Evolutionary conservation across 352 stramenopile genomes (phyloP), one percentile per base, ranked within the genome.

Genomic region (Phytophthora sp.): DNA sequence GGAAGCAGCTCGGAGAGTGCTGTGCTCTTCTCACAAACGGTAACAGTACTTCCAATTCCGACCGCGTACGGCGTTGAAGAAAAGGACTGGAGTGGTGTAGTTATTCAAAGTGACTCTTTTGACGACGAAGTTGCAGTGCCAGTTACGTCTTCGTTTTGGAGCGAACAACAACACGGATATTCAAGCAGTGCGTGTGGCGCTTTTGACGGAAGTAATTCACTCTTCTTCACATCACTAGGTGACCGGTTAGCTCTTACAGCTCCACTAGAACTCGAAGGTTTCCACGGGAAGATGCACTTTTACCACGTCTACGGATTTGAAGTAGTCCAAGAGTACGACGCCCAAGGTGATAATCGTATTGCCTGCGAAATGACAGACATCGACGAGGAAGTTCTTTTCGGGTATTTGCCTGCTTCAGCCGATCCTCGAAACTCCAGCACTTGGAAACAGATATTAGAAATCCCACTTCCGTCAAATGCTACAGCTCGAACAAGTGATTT

Each of bases 201-300:
- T 1, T 69, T 55, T 4, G 69, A 80, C 52, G 83, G 81, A 0
- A 62, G 39, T 13, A 70, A 66, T 20, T 72, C 83, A 3, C 52
- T 92, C 7, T 88, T 90, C 31, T 92, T 92, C 42, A 91, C 81
- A 7, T 70, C 82, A 0, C 51, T 89, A 0, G 81, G 77, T 0
- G 71, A 88, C 23, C 83, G 83, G 8, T 66, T 65, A 7, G 83
- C 76, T 5, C 54, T 72, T 23, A 92, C 81, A 5, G 54, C 73
- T 1, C 61, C 75, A 13, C 42, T 89, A 6, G 62, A 73, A 23
- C 46, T 92, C 27, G 39, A 64, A 20, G 83, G 83, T 1, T 87
- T 91, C 28, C 67, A 89, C 41, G 77, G 76, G 0, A 79, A 79
- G 31, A 77, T 92, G 54, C 69, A 88, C 41, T 92, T 92, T 38